Conservation (phyloP, 768 basidiomycete species). For the Mycena metata region DNA sequence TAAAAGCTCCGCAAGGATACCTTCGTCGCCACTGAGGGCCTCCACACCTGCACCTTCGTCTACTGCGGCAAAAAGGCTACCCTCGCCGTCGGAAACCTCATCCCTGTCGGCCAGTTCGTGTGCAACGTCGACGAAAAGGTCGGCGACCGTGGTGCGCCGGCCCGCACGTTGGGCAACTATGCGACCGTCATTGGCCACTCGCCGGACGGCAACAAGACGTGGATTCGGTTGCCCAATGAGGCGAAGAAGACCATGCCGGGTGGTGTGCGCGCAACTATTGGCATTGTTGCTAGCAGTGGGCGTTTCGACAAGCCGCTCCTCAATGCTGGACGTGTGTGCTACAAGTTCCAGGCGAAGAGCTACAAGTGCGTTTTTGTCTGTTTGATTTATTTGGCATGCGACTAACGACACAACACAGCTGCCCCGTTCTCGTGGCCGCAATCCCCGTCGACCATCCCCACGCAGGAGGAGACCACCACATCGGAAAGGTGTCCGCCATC, state of each 20-base stretch:
- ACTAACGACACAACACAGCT: constrained; percentile 61
- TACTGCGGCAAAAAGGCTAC: constrained; percentile 99
- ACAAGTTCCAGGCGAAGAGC: constrained; percentile 77
- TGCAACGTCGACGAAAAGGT: constrained; percentile 99
- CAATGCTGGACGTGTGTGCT: constrained; percentile 95
- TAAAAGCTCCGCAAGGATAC: constrained; percentile 99
- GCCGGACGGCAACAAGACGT: constrained; percentile 94
- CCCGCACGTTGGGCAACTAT: constrained; percentile 93
- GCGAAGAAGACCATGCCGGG: constrained; percentile 95
- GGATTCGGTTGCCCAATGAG: constrained; percentile 93
- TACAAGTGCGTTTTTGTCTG: constrained; percentile 77
- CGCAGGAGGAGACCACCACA: constrained; percentile 99
- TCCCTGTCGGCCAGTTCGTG: constrained; percentile 90
- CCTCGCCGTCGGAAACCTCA: constrained; percentile 95
- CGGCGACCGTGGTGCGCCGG: constrained; percentile 93
- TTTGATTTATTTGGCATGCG: background rate
- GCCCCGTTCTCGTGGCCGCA: constrained; percentile 99
- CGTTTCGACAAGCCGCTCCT: constrained; percentile 99
- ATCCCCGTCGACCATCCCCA: constrained; percentile 87
- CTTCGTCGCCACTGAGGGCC: constrained; percentile 98
- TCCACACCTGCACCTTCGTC: constrained; percentile 98
- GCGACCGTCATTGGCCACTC: constrained; percentile 99
- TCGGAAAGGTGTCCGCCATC: constrained; percentile 98
- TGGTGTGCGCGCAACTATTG: constrained; percentile 89
- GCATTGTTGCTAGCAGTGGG: constrained; percentile 94